Evolutionary conservation across 75 land plant genomes (phyloP), one percentile per base, ranked within the genome.

Genomic region (Sequoia sempervirens): DNA sequence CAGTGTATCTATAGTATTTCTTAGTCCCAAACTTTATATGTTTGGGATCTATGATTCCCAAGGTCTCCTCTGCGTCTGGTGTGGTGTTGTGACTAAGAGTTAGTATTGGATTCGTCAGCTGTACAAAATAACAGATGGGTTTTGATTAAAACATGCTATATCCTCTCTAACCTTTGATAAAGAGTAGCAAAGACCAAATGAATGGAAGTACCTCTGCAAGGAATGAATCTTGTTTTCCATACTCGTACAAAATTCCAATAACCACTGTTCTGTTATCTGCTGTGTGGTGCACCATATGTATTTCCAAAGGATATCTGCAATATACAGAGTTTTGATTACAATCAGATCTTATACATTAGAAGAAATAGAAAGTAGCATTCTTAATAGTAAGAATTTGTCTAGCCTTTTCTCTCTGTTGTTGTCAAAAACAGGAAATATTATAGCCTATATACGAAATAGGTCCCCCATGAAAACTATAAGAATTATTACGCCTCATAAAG

Each of bases 1-100:
- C 91, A 61, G 64, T 28, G 81, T 90, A 90, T 88, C 87, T 75
- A 75, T 88, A 90, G 68, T 90, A 90, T 37, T 84, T 87, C 46
- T 85, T 86, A 34, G 73, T 86, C 26, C 87, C 87, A 2, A 80
- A 14, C 75, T 86, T 83, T 43, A 88, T 83, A 23, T 84, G 73
- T 32, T 58, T 86, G 6, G 88, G 87, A 75, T 86, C 69, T 3
- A 86, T 43, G 18, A 86, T 30, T 14, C 89, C 89, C 38, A 88
- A 34, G 1, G 13, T 18, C 41, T 86, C 83, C 52, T 85, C 84
- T 66, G 30, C 73, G 18, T n/a, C 73, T 37, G 45, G 28, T 34
- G 6, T 5, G 20, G 32, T 82, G 28, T 40, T 2, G 5, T 54
- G 41, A 20, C 68, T 82, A 13, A 82, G 43, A 13, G 54, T 11